phyloP scores from a whole-genome alignment of 495 filamentous ascomycete species.

The Apiosordaria backusii region DNA sequence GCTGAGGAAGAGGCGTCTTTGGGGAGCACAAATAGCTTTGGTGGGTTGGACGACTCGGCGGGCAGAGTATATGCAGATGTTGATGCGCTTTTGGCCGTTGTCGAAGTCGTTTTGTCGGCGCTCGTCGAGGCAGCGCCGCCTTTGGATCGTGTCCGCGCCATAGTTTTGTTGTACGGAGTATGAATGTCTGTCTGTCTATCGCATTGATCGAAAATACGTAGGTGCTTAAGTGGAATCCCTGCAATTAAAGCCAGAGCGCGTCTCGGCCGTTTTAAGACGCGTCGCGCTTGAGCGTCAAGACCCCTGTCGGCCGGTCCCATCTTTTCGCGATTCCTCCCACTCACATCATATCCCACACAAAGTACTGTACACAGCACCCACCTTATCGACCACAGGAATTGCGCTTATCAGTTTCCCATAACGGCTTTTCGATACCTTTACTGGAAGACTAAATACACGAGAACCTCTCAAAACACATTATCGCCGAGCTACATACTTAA shows the following conservation, averaged over 20 bases:
- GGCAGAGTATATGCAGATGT: conserved; percentile 36
- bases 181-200: not conserved
- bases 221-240: not conserved
- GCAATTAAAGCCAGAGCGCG: not conserved
- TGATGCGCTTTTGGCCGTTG: conserved; percentile 18
- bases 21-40: conserved; percentile 79
- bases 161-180: conserved; percentile 7
- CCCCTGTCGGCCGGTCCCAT: not conserved
- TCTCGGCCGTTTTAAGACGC: not conserved
- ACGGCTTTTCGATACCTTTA: not conserved
- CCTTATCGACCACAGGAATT: not conserved
- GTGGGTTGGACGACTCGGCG: conserved; percentile 41
- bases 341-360: not conserved
- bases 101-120: conserved; percentile 22
- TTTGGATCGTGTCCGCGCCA: conserved; percentile 35
- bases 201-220: not conserved
- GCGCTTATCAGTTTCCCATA: conserved; percentile 5
- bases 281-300: not conserved
- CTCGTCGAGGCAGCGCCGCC: conserved; percentile 13
- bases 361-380: not conserved
- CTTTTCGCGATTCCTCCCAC: conserved; percentile 1
- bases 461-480: not conserved
- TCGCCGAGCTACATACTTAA: not conserved
- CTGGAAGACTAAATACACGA: not conserved
- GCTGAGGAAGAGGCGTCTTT: conserved; percentile 57